Base-by-base conservation (phyloP, 495 filamentous ascomycete species). In the Daldinia caldariorum region DNA sequence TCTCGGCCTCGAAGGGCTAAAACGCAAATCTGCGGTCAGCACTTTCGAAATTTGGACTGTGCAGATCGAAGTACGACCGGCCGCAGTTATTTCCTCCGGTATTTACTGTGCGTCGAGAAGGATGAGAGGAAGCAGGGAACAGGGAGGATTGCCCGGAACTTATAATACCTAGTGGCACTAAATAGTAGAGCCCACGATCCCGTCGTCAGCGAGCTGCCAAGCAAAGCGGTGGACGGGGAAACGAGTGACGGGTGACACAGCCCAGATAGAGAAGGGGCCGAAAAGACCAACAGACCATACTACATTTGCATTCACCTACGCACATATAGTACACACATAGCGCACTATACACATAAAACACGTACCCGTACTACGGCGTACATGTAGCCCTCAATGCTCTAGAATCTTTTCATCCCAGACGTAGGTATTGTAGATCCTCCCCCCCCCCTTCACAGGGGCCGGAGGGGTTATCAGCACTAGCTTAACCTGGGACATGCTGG, bases 321-420 rank as follows among this genome's bases (percentile, higher is more conserved):
- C 39, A 58, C 29, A 35, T 35, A 35, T 35, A 35, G 34, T 35
- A 57, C 39, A 58, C 29, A 35, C 9, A 35, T 35, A 35, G 34
- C 9, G 34, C 6, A 37, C 32, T 18, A 38, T 39, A 58, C 62
- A 58, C 51, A 65, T 58, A 66, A 58, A 58, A 58, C 64, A 72
- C 59, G 64, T 60, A 72, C 64, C 69, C 64, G 69, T 72, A 67
- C 64, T 64, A 72, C 69, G 64, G 56, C 67, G 64, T 55, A 72
- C 65, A 72, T 68, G 58, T 66, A 72, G 61, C 51, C 65, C 53
- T 51, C 56, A 58, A 57, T 31, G 70, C 70, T 72, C 70, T 72
- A 72, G 70, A 72, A 72, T 66, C 29, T 72, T 69, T 72, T 69
- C 70, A 72, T 64, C 65, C 58, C 22, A 49, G 57, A 39, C 18